A percentile compares a stretch with the other conserved stretches of the same genome.
Evolutionary conservation across 1,284 basidiomycete species (phyloP).

Genomic region (Microbotryum scabiosae): DNA sequence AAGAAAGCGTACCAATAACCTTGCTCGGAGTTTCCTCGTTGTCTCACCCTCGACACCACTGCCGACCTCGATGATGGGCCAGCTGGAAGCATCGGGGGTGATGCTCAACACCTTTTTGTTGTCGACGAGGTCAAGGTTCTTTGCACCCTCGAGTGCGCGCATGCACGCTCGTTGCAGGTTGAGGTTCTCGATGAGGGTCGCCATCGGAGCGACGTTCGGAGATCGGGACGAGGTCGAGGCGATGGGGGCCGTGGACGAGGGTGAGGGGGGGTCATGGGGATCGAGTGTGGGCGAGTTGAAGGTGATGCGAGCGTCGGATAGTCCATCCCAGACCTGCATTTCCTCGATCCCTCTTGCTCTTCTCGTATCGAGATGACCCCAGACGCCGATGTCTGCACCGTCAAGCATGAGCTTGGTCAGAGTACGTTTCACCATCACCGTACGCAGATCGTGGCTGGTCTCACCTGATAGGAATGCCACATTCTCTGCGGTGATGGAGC

Average conservation of each 20-base stretch:
- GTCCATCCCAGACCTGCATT: conserved; percentile 87
- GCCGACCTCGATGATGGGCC: conserved; percentile 66
- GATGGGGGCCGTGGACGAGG: neutral
- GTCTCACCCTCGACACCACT: conserved; percentile 42
- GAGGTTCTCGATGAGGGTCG: conserved; percentile 76
- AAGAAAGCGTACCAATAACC: conserved; percentile 54
- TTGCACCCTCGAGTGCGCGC: conserved; percentile 46
- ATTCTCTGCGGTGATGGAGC: conserved; percentile 79
- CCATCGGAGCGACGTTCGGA: conserved; percentile 49
- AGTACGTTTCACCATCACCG: neutral
- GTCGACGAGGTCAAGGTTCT: conserved; percentile 41
- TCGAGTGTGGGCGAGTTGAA: conserved; percentile 52
- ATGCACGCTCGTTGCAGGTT: conserved; percentile 74
- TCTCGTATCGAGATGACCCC: conserved; percentile 63
- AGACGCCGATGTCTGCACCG: conserved; percentile 66
- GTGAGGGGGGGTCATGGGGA: conserved; percentile 29
- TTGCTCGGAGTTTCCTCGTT: conserved; percentile 51
- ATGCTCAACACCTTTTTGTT: conserved; percentile 33
- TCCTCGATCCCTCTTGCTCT: conserved; percentile 67
- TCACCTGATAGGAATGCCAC: conserved; percentile 64
- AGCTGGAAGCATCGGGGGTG: conserved; percentile 44
- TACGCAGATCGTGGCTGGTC: too few relatives aligned
- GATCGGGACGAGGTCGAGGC: conserved; percentile 35
- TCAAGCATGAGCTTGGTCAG: neutral
- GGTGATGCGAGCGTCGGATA: conserved; percentile 67